Conservation (phyloP, 345 rosid species). For the Pistacia vera region DNA sequence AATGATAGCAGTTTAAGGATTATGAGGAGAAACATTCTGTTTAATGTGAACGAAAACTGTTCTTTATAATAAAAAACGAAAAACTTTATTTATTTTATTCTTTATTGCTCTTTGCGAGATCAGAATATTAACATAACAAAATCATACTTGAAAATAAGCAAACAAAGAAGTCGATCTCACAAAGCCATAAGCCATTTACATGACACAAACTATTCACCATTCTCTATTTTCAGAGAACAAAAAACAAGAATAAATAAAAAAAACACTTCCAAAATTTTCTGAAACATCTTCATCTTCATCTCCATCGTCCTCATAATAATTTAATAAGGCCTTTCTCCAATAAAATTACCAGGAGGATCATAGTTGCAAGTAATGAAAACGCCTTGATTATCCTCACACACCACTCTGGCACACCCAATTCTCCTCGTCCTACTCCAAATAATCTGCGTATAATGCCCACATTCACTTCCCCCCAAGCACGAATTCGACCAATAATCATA, state of each 20-base stretch:
- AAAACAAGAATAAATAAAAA: not conserved
- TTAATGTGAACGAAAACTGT: too few relatives aligned
- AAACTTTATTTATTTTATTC: too few relatives aligned
- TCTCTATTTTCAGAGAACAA: not conserved
- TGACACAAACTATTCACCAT: not conserved
- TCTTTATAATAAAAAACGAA: too few relatives aligned
- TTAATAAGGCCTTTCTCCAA: conserved; percentile 89
- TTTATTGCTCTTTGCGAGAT: not conserved
- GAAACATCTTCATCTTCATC: not conserved
- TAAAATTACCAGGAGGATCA: conserved; percentile 93
- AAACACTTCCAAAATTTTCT: not conserved
- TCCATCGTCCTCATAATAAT: not conserved
- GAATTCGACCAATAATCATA: conserved; percentile 60
- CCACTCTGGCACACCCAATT: conserved; percentile 73
- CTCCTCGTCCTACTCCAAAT: conserved; percentile 67
- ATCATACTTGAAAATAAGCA: not conserved
- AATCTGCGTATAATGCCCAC: conserved; percentile 94
- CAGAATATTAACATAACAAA: not conserved
- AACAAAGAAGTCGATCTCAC: not conserved
- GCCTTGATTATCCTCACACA: conserved; percentile 53
- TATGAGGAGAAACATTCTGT: too few relatives aligned
- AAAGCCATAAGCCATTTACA: not conserved
- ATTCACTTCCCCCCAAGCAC: conserved; percentile 52
- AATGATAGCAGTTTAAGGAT: too few relatives aligned
- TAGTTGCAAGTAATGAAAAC: conserved; percentile 91